Evolutionary conservation across 495 filamentous ascomycete species (phyloP).

Genomic region (Podospora fimiseda): DNA sequence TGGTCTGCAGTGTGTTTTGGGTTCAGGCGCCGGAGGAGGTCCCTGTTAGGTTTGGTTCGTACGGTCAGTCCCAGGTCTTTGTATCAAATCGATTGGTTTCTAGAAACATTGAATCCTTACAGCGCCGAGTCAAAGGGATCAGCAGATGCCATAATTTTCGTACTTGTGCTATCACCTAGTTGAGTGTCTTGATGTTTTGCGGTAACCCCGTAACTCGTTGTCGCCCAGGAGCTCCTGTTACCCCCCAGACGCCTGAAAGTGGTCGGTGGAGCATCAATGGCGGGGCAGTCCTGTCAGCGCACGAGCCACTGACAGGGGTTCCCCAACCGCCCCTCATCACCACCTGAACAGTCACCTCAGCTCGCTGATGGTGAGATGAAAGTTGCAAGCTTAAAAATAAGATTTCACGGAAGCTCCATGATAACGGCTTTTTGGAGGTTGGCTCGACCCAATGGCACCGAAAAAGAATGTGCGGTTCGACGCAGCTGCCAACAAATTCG

Average conservation of each 20-base stretch:
- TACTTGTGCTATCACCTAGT: neutral
- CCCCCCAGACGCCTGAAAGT: constrained; percentile 2
- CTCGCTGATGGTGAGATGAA: neutral
- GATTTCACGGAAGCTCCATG: neutral
- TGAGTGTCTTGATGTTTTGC: too few relatives aligned
- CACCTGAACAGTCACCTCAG: neutral
- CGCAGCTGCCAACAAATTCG: neutral
- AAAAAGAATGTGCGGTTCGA: neutral
- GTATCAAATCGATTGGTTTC: too few relatives aligned
- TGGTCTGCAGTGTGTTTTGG: constrained; percentile 83
- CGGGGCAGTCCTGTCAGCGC: constrained; percentile 4
- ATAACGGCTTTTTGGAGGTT: too few relatives aligned
- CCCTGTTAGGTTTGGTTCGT: constrained; percentile 46
- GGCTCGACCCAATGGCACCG: neutral
- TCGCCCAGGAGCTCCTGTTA: too few relatives aligned
- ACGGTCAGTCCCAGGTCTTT: neutral
- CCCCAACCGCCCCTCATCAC: neutral
- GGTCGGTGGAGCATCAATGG: constrained; percentile 11
- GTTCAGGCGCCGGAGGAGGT: constrained; percentile 96
- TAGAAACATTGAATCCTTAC: too few relatives aligned
- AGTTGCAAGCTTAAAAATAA: neutral
- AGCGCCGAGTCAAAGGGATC: constrained; percentile 76
- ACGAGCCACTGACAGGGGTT: constrained; percentile 1
- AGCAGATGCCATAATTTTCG: constrained; percentile 36
- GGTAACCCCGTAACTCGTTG: too few relatives aligned